Percentiles rank a stretch among this genome's conserved stretches.
Conservation (phyloP, 1,284 basidiomycete genomes). For the Exobasidium cylindrosporum region DNA sequence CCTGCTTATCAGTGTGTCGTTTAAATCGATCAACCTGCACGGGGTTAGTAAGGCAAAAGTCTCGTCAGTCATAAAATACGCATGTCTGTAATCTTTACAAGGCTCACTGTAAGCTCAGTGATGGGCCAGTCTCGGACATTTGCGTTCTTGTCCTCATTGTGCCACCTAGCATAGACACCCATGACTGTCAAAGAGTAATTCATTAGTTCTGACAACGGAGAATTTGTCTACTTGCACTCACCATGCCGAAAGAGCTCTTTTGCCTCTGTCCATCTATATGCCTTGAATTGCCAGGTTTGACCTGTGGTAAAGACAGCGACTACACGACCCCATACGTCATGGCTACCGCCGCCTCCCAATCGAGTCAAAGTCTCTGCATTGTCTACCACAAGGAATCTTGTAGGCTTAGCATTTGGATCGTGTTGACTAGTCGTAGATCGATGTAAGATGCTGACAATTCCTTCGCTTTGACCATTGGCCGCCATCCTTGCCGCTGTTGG, state of each 20-base stretch:
- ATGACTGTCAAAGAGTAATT: constrained; percentile 26
- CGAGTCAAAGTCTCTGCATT: constrained; percentile 77
- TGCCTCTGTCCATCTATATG: constrained; percentile 93
- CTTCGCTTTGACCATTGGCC: constrained; percentile 38
- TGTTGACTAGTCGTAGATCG: constrained; percentile 8
- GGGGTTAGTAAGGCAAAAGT: constrained; percentile 9
- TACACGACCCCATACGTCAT: constrained; percentile 69
- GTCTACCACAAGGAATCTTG: constrained; percentile 79
- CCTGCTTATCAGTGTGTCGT: constrained; percentile 90
- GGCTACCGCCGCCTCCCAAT: constrained; percentile 18
- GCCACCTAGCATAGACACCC: constrained; percentile 75
- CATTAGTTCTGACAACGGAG: constrained; percentile 60
- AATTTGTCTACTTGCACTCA: constrained; percentile 55
- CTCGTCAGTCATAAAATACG: not conserved
- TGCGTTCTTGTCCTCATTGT: constrained; percentile 80
- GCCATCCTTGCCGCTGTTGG: constrained; percentile 42
- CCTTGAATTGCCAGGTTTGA: constrained; percentile 94
- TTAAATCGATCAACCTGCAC: constrained; percentile 43
- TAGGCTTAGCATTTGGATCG: constrained; percentile 49
- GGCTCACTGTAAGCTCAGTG: constrained; percentile 75
- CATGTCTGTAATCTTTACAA: not conserved
- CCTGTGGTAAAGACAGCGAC: constrained; percentile 96
- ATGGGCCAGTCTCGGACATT: constrained; percentile 97
- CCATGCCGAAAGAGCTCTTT: constrained; percentile 87
- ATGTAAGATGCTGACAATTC: constrained; percentile 45